phyloP scores from a whole-genome alignment of 257 asterid genomes.

The Catharanthus roseus region DNA sequence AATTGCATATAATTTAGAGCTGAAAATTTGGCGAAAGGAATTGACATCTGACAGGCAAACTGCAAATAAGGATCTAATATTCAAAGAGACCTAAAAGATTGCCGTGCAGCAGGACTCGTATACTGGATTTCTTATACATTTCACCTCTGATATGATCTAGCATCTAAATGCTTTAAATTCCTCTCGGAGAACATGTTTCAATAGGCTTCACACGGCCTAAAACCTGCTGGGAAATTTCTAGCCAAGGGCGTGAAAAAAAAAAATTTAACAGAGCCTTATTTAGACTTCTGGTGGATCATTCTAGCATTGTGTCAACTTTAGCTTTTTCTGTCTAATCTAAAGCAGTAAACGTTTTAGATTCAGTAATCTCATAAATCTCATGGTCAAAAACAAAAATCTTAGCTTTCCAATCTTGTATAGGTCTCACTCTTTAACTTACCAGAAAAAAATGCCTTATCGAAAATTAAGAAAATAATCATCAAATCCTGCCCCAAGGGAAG shows the following conservation, averaged over 20 bases:
- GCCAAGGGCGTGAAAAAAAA: neutral
- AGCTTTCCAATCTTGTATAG: neutral
- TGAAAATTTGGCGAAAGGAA: neutral
- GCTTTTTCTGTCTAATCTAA: neutral
- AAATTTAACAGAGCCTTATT: neutral
- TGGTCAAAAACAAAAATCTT: neutral
- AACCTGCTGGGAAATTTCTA: neutral
- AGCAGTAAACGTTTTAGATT: neutral
- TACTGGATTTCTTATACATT: neutral
- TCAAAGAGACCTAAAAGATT: neutral
- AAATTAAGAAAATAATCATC: neutral
- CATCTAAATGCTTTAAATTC: neutral
- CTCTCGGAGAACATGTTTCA: neutral
- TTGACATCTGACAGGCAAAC: neutral
- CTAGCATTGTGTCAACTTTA: neutral
- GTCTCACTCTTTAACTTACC: neutral
- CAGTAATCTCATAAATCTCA: neutral
- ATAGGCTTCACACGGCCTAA: neutral
- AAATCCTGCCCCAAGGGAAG: neutral
- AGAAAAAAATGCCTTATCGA: neutral
- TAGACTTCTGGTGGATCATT: neutral
- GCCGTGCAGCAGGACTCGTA: too few relatives aligned
- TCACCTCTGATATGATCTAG: neutral
- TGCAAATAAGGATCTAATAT: neutral
- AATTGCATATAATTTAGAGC: neutral